Base-by-base conservation (phyloP, 768 basidiomycete genomes). In the Cyclocybe aegerita region DNA sequence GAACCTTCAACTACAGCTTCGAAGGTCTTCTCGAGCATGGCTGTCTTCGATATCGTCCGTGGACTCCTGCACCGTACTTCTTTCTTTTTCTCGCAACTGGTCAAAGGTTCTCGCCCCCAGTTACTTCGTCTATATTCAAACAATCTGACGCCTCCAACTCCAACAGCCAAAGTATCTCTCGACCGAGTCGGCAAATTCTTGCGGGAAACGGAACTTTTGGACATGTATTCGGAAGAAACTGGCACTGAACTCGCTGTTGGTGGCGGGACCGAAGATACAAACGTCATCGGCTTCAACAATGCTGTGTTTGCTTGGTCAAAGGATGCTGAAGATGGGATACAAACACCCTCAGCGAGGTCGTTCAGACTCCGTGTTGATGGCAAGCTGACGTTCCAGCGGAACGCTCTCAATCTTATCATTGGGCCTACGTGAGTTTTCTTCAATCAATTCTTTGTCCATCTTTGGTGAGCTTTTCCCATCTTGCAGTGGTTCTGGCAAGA, bases 21-120 rank as follows among this genome's bases (percentile, higher is more conserved):
- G 58, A 77, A 75, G 31, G 78, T 80, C 9, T 80, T 80, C 61
- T 75, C 76, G 8, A 78, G 76, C 42, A 78, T 83, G 70, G 62
- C 76, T 43, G 84, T 88, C 30, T 89, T 90, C 58, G 78, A 83
- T 46, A 70, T 83, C 50, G 63, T 88, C 35, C 75, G 80, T 23
- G 70, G 70, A 6, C 78, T 80, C 47, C 62, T 83, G 34, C 66
- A 67, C 64, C 72, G 66, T 58, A 58, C 64, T 0, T 65, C 70
- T 10, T 61, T 33, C 54, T 57, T 11, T 48, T 68, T 32, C 65
- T 62, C 4, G 45, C 30, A 2, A 29, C 45, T 7, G 49, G 61
- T 35, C 62, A 69, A 63, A 82, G 77, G 46, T 39, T 35, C 9
- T 12, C 34, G 17, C 5, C 9, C 38, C 30, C 3, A 11, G 12